phyloP scores from a whole-genome alignment of 768 basidiomycete species.

The Megacollybia marginata region DNA sequence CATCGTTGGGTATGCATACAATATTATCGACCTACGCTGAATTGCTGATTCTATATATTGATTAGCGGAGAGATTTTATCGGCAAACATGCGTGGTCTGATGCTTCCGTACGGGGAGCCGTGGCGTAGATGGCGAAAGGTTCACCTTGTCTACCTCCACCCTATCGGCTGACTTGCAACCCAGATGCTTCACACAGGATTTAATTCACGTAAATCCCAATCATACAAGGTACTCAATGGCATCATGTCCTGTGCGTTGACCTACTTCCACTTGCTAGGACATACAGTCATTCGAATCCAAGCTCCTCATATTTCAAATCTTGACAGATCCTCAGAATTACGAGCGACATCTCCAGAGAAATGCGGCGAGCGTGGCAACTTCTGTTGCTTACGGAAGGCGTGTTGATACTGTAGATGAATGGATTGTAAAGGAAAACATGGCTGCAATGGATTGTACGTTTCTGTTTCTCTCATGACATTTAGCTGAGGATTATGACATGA shows the following conservation, averaged over 20 bases:
- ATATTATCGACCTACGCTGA: not conserved
- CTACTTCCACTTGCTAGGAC: slow-evolving; percentile 12
- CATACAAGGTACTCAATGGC: slow-evolving; percentile 15
- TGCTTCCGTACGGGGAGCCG: slow-evolving; percentile 34
- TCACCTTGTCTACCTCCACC: not conserved
- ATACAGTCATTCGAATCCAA: slow-evolving; percentile 43
- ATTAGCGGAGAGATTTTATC: slow-evolving; percentile 38
- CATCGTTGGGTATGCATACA: slow-evolving; percentile 27
- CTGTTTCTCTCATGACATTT: not conserved
- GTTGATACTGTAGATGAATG: slow-evolving; percentile 38
- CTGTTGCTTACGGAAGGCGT: slow-evolving; percentile 35
- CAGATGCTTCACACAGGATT: slow-evolving; percentile 39
- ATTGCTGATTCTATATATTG: not conserved
- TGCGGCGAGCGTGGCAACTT: slow-evolving; percentile 37
- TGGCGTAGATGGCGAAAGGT: slow-evolving; percentile 45
- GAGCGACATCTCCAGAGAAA: slow-evolving; percentile 35
- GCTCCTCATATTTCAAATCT: slow-evolving; percentile 31
- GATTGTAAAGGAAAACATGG: slow-evolving; percentile 39
- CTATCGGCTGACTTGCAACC: not conserved
- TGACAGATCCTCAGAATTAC: slow-evolving; percentile 29
- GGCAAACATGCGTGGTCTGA: slow-evolving; percentile 35
- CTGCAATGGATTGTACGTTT: slow-evolving; percentile 32
- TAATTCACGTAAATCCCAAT: slow-evolving; percentile 31
- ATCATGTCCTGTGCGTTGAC: too few relatives aligned
- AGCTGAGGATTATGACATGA: not conserved